Evolutionary conservation across 2,329 filamentous ascomycete genomes (phyloP).

Genomic region (Fusarium sarcochroum): DNA sequence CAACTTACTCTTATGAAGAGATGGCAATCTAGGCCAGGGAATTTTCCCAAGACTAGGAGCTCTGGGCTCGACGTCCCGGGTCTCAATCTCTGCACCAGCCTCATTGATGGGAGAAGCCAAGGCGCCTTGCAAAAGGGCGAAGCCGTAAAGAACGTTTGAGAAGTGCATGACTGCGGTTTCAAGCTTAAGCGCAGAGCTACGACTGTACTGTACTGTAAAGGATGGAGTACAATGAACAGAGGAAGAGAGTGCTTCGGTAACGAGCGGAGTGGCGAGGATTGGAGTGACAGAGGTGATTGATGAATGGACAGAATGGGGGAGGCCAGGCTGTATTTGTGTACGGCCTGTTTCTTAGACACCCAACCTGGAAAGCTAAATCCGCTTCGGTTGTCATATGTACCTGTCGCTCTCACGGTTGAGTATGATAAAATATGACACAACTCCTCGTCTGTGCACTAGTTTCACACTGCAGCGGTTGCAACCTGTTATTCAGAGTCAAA

Average conservation of each 20-base stretch:
- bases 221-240: not conserved
- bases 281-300: not conserved
- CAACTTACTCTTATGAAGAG: not conserved
- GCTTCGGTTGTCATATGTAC: no score
- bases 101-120: conserved; percentile 24
- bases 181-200: not conserved
- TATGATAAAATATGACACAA: no score
- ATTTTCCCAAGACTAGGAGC: conserved; percentile 20
- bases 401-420: no score
- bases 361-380: not conserved
- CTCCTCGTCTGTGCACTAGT: no score
- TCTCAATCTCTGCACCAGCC: conserved; percentile 1
- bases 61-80: conserved; percentile 24
- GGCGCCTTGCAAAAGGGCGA: conserved; percentile 22
- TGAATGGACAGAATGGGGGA: not conserved
- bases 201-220: conserved; percentile 3
- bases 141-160: conserved; percentile 17
- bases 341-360: not conserved
- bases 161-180: conserved; percentile 26
- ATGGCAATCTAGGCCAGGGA: conserved; percentile 22
- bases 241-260: conserved; percentile 10
- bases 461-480: no score
- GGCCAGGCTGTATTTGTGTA: conserved; percentile 8
- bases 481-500: no score
- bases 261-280: conserved; percentile 1